phyloP scores from a whole-genome alignment of 2,329 filamentous ascomycete genomes.

The Xylariaceae sp. region DNA sequence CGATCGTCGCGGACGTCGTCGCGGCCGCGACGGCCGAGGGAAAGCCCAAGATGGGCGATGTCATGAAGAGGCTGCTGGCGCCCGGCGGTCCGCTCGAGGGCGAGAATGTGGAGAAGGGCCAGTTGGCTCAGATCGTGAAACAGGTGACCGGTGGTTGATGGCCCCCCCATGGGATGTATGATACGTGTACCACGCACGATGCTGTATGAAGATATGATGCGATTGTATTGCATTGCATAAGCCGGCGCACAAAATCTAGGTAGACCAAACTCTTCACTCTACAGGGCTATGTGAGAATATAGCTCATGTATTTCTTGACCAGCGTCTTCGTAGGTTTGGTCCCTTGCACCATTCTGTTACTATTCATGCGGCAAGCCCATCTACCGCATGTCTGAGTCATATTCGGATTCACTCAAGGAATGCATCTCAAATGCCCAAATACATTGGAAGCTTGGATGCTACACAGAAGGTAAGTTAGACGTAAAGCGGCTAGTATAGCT shows the following conservation, averaged over 20 bases:
- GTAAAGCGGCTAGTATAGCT: too few species aligned
- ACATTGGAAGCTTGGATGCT: too few species aligned
- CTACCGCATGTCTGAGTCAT: not conserved
- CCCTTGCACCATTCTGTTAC: not conserved
- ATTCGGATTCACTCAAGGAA: too few species aligned
- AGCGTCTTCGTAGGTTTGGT: not conserved
- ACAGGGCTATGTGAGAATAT: constrained; percentile 3
- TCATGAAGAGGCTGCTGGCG: constrained; percentile 63
- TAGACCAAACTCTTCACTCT: constrained; percentile 20
- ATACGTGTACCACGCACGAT: too few species aligned
- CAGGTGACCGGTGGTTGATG: constrained; percentile 36
- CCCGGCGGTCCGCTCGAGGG: constrained; percentile 59
- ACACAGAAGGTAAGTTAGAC: too few species aligned
- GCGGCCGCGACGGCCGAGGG: constrained; percentile 50
- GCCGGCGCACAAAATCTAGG: constrained; percentile 8
- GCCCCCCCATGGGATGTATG: not conserved
- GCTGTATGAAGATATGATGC: not conserved
- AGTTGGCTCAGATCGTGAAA: constrained; percentile 65
- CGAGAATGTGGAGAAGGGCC: constrained; percentile 64
- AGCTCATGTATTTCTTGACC: not conserved
- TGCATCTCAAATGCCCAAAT: too few species aligned
- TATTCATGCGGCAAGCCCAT: too few species aligned
- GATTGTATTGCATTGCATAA: constrained; percentile 3
- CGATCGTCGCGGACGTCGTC: constrained; percentile 55
- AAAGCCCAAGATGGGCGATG: constrained; percentile 58